A percentile compares a stretch with the other conserved stretches of the same genome.
phyloP scores from a whole-genome alignment of 1,284 basidiomycete genomes.

The Ustanciosporium gigantosporum region DNA sequence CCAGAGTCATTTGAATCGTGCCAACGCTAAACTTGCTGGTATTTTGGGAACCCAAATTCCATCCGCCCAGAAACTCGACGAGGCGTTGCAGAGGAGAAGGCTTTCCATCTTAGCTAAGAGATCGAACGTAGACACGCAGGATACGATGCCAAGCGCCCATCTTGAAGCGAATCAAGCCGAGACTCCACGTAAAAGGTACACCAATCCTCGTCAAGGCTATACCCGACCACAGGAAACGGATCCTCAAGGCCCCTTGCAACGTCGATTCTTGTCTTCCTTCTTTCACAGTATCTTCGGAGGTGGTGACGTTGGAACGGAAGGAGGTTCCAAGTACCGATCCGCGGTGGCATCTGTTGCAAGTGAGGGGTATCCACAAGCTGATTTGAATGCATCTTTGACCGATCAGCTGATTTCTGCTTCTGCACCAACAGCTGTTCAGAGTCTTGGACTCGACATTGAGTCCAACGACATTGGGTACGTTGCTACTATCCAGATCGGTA shows the following conservation, averaged over 20 bases:
- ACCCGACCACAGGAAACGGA: conserved; percentile 10
- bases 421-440: conserved; percentile 65
- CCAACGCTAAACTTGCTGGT: conserved; percentile 43
- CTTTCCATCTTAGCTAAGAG: conserved; percentile 17
- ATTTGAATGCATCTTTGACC: conserved; percentile 18
- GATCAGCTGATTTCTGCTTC: conserved; percentile 34
- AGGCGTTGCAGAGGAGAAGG: conserved; percentile 22
- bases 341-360: conserved; percentile 6
- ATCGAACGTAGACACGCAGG: too few relatives aligned
- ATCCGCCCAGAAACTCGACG: conserved; percentile 11
- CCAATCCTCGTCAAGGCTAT: conserved; percentile 28
- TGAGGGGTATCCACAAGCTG: conserved; percentile 15
- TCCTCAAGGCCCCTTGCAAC: conserved; percentile 11
- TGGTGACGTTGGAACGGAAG: conserved; percentile 8
- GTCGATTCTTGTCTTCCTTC: conserved; percentile 19
- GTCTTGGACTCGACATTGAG: conserved; percentile 76
- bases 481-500: conserved; percentile 75
- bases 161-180: too few relatives aligned
- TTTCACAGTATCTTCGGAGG: conserved; percentile 24
- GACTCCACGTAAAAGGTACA: not conserved
- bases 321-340: conserved; percentile 7
- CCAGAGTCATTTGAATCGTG: conserved; percentile 45
- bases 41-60: conserved; percentile 22
- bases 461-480: conserved; percentile 69
- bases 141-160: too few relatives aligned